These are phyloP conservation scores for Jacaranda copaia DNA, from an alignment of 257 asterid species.

Conservation along the genomic window DNA sequence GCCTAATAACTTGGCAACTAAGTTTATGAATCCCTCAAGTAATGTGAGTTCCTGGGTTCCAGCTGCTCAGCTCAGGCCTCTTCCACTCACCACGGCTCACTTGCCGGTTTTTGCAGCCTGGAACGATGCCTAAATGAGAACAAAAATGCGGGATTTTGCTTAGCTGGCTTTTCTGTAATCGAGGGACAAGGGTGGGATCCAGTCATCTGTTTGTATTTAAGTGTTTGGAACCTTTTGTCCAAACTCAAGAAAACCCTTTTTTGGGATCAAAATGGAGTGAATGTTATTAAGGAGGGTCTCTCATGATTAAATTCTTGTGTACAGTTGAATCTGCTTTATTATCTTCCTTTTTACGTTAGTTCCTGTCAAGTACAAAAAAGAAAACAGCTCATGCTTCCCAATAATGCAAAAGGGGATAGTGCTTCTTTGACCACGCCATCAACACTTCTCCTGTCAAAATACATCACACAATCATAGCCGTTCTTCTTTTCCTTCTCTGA, in stretches of 20 bases:
- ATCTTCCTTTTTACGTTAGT: constrained; percentile 6
- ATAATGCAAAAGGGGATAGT: constrained; percentile 45
- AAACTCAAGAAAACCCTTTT: constrained; percentile 38
- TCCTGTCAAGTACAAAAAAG: constrained; percentile 35
- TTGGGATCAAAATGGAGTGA: constrained; percentile 41
- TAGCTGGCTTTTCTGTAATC: constrained; percentile 37
- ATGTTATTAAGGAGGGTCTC: background rate
- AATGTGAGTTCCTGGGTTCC: constrained; percentile 49
- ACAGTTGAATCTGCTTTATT: constrained; percentile 39
- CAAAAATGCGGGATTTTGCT: constrained; percentile 1
- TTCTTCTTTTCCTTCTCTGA: constrained; percentile 36
- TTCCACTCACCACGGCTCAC: constrained; percentile 63
- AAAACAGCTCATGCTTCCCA: constrained; percentile 37
- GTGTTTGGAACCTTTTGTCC: constrained; percentile 49
- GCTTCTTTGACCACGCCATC: constrained; percentile 50
- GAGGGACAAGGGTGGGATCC: constrained; percentile 41
- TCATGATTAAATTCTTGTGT: constrained; percentile 44
- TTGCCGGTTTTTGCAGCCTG: constrained; percentile 77
- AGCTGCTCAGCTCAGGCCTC: constrained; percentile 51
- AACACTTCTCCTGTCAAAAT: constrained; percentile 1
- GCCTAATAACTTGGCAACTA: constrained; percentile 15
- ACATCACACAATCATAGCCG: constrained; percentile 44
- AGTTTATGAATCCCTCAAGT: background rate
- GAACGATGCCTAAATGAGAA: constrained; percentile 57
- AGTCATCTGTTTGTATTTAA: constrained; percentile 17